Evolutionary conservation across 805 yeast species (phyloP), one percentile per base, ranked within the genome.

Genomic region (Cyberlindnera amylophila): DNA sequence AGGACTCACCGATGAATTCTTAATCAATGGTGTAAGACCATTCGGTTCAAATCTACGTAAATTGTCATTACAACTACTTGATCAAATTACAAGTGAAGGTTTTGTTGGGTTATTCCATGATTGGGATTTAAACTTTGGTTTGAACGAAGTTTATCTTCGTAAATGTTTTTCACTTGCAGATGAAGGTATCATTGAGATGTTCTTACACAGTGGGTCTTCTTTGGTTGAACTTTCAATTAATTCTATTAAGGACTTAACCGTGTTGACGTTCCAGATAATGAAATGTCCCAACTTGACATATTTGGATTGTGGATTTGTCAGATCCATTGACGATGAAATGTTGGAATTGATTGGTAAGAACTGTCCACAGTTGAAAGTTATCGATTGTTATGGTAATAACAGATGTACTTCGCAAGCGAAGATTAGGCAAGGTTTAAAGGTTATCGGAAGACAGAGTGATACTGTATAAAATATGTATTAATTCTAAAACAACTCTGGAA

Each of bases 331-430:
- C 57, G 87, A 91, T 61, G 73, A 70, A 15, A 73, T 79, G 0
- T 59, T 90, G n/a, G 75, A 74, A 19, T 55, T 72, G 23, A 52
- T 88, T 16, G 73, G 84, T 3, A 63, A 71, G 21, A 70, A 74
- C 10, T 86, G 93, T 48, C 74, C 80, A 0, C 75, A 75, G 36
- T 63, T 91, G 43, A 70, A 72, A 35, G 70, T 85, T 13, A 58
- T 91, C 42, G 95, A 87, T 53, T 90, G 87, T 13, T 88, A 82
- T 59, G 96, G 96, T 1, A 71, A 83, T 56, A 86, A 84, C 57
- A 67, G 79, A 53, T 77, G 88, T 45, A 77, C 89, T 1, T 64
- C 70, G 8, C 67, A 69, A 19, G 82, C 86, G 1, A 62, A 61
- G 4, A 60, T 74, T 2, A 66, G 82, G 41, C 65, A 67, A 5